Conservation (phyloP, 176 grass and related monocot species). For the Zea luxurians region DNA sequence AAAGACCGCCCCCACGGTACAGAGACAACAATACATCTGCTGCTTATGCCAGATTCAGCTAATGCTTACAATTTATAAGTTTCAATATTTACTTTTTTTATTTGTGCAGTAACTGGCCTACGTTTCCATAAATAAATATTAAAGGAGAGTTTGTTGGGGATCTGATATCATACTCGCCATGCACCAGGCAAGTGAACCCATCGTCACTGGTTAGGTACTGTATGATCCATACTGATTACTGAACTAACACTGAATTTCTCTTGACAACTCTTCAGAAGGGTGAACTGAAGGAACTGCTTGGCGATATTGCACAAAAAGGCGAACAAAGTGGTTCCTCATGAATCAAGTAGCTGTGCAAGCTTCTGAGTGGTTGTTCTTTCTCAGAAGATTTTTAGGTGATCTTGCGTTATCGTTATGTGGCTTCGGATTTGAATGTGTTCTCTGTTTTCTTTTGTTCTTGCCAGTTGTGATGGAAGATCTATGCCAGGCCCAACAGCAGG, state of each 20-base stretch:
- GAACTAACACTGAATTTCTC: not conserved
- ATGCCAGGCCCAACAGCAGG: not conserved
- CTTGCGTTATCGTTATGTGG: not conserved
- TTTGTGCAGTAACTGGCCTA: conserved; percentile 77
- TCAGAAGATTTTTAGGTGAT: not conserved
- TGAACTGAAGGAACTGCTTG: conserved; percentile 74
- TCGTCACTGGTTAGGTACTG: not conserved
- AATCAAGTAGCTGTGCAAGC: conserved; percentile 4
- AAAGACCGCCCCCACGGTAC: too few species aligned
- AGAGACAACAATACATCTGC: not conserved
- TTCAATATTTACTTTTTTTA: conserved; percentile 30
- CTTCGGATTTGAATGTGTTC: not conserved
- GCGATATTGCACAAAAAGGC: conserved; percentile 40
- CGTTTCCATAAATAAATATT: conserved; percentile 97
- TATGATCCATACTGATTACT: conserved; percentile 8
- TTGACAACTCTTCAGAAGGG: conserved; percentile 66
- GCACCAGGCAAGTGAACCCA: conserved; percentile 75
- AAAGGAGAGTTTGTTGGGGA: conserved; percentile 95
- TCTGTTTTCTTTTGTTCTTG: not conserved
- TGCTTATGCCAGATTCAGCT: conserved; percentile 1
- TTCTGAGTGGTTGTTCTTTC: not conserved
- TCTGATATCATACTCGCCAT: conserved; percentile 93
- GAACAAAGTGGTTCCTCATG: conserved; percentile 36
- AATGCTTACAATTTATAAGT: conserved; percentile 7
- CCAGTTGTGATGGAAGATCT: not conserved